A percentile compares a stretch with the other conserved stretches of the same genome.
Evolutionary conservation across 2,329 filamentous ascomycete species (phyloP).

Genomic region (Venturiaceae sp.): DNA sequence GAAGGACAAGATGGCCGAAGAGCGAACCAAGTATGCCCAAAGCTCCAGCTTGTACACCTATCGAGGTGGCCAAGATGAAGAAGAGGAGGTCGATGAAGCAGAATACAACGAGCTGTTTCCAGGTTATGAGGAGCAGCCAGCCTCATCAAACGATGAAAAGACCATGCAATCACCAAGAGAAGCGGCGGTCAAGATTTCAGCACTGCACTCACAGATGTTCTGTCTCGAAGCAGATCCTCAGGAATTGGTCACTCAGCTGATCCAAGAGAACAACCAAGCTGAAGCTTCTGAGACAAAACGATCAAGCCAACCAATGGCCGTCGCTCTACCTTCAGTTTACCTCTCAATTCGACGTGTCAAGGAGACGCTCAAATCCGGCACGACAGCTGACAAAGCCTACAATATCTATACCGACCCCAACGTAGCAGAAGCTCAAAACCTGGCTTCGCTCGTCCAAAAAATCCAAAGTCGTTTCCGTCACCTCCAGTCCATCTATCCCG

Average conservation of each 20-base stretch:
- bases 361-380: conserved; percentile 31
- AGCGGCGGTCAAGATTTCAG: conserved; percentile 11
- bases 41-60: conserved; percentile 77
- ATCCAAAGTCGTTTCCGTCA: conserved; percentile 64
- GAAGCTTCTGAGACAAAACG: neutral
- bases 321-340: conserved; percentile 56
- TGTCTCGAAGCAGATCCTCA: neutral
- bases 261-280: neutral
- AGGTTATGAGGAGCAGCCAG: conserved; percentile 51
- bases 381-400: conserved; percentile 41
- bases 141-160: conserved; percentile 15
- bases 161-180: conserved; percentile 19
- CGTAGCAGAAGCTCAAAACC: conserved; percentile 60
- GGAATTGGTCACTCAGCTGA: neutral
- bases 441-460: conserved; percentile 59
- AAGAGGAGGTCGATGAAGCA: conserved; percentile 62
- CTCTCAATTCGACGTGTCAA: conserved; percentile 55
- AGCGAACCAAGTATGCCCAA: conserved; percentile 64
- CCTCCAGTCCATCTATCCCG: conserved; percentile 54
- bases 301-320: conserved; percentile 10
- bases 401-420: conserved; percentile 89
- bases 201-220: conserved; percentile 7
- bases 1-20: conserved; percentile 65
- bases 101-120: conserved; percentile 80
- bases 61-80: conserved; percentile 64